phyloP scores from a whole-genome alignment of 192 early-diverging fungal species.

The Coemansia sp. region DNA sequence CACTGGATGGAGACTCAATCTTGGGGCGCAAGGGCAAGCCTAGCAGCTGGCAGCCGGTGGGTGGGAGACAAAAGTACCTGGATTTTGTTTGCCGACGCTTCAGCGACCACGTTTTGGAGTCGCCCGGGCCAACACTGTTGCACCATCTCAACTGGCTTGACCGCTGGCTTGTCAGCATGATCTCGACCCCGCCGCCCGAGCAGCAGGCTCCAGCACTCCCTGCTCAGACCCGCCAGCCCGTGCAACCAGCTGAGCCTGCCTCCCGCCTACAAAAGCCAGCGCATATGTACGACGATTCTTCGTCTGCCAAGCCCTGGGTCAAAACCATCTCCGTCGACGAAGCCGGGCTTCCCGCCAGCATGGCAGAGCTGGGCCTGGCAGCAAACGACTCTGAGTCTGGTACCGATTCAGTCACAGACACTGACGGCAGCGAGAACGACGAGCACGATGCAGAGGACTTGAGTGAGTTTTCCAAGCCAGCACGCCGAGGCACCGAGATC shows the following conservation, averaged over 20 bases:
- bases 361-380: neutral
- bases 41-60: conserved; percentile 29
- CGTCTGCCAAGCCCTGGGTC: conserved; percentile 31
- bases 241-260: neutral
- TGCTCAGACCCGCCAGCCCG: neutral
- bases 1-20: conserved; percentile 27
- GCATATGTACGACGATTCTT: neutral
- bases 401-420: neutral
- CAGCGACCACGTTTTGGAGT: conserved; percentile 24
- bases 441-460: conserved; percentile 2
- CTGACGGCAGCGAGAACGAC: conserved; percentile 7
- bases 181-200: conserved; percentile 12
- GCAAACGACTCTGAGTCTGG: conserved; percentile 7
- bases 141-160: conserved; percentile 58
- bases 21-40: conserved; percentile 33
- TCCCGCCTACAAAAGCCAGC: neutral
- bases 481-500: conserved; percentile 70
- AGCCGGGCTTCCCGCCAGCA: conserved; percentile 16
- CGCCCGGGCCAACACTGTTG: conserved; percentile 27
- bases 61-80: conserved; percentile 15
- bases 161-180: conserved; percentile 36
- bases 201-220: neutral
- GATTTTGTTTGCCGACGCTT: conserved; percentile 27
- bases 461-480: conserved; percentile 46
- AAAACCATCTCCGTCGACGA: conserved; percentile 27